phyloP scores from a whole-genome alignment of 179 eudicot genomes.

The Heliamphora ciliata region DNA sequence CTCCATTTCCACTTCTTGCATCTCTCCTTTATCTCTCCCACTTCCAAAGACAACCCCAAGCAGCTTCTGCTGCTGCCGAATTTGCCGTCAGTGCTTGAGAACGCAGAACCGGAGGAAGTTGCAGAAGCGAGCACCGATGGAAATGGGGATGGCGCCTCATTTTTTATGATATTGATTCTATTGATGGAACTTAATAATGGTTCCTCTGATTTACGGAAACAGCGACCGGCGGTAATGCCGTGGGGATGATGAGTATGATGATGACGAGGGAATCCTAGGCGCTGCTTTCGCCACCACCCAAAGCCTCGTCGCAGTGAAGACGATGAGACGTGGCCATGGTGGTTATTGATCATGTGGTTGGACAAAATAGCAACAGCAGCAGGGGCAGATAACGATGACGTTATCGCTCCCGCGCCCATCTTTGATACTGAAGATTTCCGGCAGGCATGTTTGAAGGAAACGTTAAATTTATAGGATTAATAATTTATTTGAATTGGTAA shows the following conservation, averaged over 20 bases:
- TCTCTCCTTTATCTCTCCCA: conserved; percentile 28
- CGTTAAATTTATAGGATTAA: no score
- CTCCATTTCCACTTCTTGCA: conserved; percentile 44
- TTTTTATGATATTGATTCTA: background rate
- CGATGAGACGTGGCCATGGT: conserved; percentile 8
- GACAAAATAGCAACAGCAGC: no score
- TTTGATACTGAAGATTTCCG: no score
- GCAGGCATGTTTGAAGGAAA: no score
- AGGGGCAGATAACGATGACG: no score
- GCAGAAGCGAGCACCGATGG: background rate
- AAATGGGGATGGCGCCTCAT: background rate
- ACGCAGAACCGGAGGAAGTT: background rate
- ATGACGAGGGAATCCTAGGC: background rate
- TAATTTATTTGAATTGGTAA: no score
- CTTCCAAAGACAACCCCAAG: conserved; percentile 23
- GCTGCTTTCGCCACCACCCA: background rate
- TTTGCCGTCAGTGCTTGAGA: conserved; percentile 1
- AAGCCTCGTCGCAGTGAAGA: background rate
- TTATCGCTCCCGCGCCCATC: no score
- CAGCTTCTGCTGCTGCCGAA: background rate
- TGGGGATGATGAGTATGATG: background rate
- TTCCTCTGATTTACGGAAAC: background rate
- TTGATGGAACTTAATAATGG: background rate
- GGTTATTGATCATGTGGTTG: background rate
- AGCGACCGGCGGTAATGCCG: background rate